These are phyloP conservation scores for Panellus pusillus DNA, from an alignment of 768 basidiomycete species.

Conservation along the genomic window DNA sequence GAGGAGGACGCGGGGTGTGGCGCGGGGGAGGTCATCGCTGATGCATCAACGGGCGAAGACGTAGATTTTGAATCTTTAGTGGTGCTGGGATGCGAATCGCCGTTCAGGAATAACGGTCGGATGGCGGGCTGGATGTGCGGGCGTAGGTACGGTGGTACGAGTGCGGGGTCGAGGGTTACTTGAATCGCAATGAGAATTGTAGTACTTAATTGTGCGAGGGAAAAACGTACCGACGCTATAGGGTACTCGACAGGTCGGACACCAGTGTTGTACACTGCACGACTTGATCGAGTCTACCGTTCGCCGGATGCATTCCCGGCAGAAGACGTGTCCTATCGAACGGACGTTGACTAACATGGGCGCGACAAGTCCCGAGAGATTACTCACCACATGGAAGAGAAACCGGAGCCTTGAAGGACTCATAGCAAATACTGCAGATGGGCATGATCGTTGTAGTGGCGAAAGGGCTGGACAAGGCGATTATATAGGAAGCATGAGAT, in stretches of 20 bases:
- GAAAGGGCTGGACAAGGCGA: neutral
- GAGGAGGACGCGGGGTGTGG: neutral
- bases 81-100: neutral
- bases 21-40: neutral
- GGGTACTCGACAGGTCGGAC: conserved; percentile 7
- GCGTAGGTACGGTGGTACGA: conserved; percentile 13
- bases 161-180: conserved; percentile 12
- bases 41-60: neutral
- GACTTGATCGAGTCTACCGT: conserved; percentile 9
- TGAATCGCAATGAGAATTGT: neutral
- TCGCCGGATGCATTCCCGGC: conserved; percentile 8
- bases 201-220: neutral
- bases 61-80: neutral
- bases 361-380: too few species aligned
- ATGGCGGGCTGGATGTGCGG: conserved; percentile 12
- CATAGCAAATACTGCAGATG: conserved; percentile 8
- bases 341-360: too few species aligned
- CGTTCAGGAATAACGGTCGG: conserved; percentile 10
- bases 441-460: neutral
- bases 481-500: neutral
- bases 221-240: conserved; percentile 9
- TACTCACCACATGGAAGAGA: conserved; percentile 15
- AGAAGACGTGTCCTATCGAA: conserved; percentile 12
- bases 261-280: conserved; percentile 9
- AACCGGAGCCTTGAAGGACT: conserved; percentile 1